Evolutionary conservation across 176 grass and related monocot species (phyloP), one percentile per base, ranked within the genome.

Genomic region (Bothriochloa decipiens): DNA sequence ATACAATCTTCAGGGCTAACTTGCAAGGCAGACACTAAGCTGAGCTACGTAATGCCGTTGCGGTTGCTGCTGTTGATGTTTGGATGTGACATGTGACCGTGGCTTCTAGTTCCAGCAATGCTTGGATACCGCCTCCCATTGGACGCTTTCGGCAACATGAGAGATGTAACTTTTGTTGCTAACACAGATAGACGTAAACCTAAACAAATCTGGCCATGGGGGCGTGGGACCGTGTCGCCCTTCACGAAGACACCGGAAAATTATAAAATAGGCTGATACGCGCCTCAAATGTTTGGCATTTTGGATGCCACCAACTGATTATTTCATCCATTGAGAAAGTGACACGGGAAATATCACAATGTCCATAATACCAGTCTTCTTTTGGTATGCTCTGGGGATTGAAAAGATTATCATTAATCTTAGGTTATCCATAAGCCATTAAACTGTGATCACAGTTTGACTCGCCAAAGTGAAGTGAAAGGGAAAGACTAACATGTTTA

Each of bases 21-120:
- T 26, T 33, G 65, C 11, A 52, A 61, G n/a, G 4, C 4, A 11
- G 70, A 50, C 73, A 35, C 53, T 40, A 71, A 5, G 8, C 42
- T 18, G 3, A 55, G 47, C 47, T 36, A 11, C 37, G 47, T 57
- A 55, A 22, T 37, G 46, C 8, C 7, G 57, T 49, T 64, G 55
- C 32, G 27, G 53, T 64, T n/a, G 75, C 71, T 22, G 69, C 26
- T 18, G 85, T 9, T 68, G 70, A 41, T 76, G 57, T 14, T 32
- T 14, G 79, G 79, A 69, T 62, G 65, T 82, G 65, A 52, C 49
- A 52, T 52, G 49, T 18, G 49, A 71, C 65, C 16, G 22, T 78
- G 85, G 36, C 65, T 46, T 63, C 28, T 11, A 64, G 13, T 1
- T 70, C 79, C 50, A 15, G 86, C 49, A 70, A 76, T 27, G 23